Conservation (phyloP, 2,329 filamentous ascomycete genomes). For the Neofusicoccum parvum region DNA sequence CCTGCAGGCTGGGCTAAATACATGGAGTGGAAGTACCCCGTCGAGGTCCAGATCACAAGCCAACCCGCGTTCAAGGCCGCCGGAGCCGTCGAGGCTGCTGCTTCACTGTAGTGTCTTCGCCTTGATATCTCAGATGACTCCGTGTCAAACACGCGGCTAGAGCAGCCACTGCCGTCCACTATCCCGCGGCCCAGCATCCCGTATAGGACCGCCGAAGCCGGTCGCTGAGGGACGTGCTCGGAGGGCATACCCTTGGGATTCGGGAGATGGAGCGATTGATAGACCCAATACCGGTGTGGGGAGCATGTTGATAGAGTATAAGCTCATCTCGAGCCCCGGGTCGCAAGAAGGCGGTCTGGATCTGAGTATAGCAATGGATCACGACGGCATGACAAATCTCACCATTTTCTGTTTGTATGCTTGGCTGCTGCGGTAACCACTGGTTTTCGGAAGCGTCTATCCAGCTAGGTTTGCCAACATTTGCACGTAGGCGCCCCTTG, state of each 20-base stretch:
- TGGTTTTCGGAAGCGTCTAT: too few relatives aligned
- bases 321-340: neutral
- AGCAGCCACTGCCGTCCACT: neutral
- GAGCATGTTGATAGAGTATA: slow-evolving; percentile 4
- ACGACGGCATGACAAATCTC: neutral
- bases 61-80: slow-evolving; percentile 49
- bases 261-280: neutral
- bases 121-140: neutral
- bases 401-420: neutral
- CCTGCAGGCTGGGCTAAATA: slow-evolving; percentile 83
- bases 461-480: too few relatives aligned
- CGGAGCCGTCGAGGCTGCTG: slow-evolving; percentile 51
- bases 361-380: neutral
- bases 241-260: neutral
- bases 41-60: slow-evolving; percentile 66
- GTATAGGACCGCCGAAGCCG: neutral
- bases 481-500: neutral
- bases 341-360: neutral
- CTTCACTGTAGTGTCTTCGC: slow-evolving; percentile 36
- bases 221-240: neutral
- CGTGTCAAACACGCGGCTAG: neutral
- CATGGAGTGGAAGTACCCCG: slow-evolving; percentile 91
- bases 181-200: neutral
- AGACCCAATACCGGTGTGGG: neutral
- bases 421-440: neutral